Base-by-base conservation (phyloP, 2,329 filamentous ascomycete species). In the Trichoderma oligosporum region DNA sequence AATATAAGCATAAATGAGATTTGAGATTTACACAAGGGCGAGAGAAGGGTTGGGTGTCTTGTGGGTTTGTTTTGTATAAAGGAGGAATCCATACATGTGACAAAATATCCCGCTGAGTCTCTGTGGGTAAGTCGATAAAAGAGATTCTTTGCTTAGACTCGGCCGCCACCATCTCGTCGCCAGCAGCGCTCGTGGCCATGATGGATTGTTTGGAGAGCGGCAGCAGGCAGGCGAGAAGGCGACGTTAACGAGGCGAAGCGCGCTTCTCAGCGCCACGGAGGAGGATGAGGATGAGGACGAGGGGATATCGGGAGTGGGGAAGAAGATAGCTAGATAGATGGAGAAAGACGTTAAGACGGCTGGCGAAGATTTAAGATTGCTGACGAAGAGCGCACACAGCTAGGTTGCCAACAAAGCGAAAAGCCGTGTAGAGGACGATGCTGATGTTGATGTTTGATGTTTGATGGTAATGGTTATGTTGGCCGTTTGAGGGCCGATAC, bases 31-130 rank as follows among this genome's bases (percentile, higher is more conserved):
- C 25, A 27, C 7, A 11, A 16, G 4, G 27, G 14, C n/a, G 8
- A 18, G 3, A 16, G 20, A 42, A 25, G 4, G 8, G 22, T 39
- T 3, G 20, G 14, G 42, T 22, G 36, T 4, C 5, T 22, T n/a
- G n/a, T n/a, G n/a, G n/a, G n/a, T n/a, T n/a, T n/a, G n/a, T n/a
- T n/a, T 39, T 20, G 16, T 20, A 39, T 36, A 31, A 16, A 16
- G 41, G 31, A n/a, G 33, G 31, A n/a, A 11, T 12, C 4, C 74
- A 60, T 66, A 80, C 76, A 67, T 80, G 73, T 39, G 68, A 70
- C 62, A 80, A 64, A 49, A 82, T 78, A 22, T 78, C 76, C 54
- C 73, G 73, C 60, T 80, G 76, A 0, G 78, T 76, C 65, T 82
- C 80, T 14, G 68, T 62, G 7, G 78, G 78, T 27, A 81, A 66